Conservation (phyloP, 2,329 filamentous ascomycete species). For the Cytospora mali region DNA sequence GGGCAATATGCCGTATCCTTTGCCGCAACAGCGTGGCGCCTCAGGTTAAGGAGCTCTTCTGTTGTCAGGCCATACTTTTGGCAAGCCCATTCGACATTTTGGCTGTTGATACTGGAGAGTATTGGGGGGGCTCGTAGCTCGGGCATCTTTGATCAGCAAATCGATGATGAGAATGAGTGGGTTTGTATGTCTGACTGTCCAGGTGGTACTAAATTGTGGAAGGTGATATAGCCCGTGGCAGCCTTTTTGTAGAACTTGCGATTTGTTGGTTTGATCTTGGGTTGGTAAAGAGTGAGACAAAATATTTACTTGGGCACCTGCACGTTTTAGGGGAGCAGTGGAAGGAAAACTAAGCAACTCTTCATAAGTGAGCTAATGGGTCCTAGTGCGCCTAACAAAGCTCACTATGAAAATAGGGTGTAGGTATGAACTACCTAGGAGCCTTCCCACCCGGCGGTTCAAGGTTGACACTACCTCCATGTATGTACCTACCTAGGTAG, state of each 20-base stretch:
- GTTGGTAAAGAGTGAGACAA: neutral
- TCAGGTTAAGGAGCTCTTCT: conserved; percentile 67
- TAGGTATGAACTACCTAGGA: too few species aligned
- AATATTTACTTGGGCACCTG: too few species aligned
- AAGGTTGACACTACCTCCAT: too few species aligned
- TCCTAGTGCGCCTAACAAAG: neutral
- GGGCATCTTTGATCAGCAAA: conserved; percentile 21
- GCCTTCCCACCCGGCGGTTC: too few species aligned
- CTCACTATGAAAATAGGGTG: neutral
- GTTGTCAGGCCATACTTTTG: conserved; percentile 54
- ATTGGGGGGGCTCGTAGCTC: conserved; percentile 28
- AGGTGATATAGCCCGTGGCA: neutral
- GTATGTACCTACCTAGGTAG: neutral
- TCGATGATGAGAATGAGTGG: too few species aligned
- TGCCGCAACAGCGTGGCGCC: conserved; percentile 65
- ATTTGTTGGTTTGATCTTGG: neutral
- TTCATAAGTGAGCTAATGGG: neutral
- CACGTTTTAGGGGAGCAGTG: too few species aligned
- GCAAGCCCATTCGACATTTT: conserved; percentile 39
- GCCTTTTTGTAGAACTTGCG: neutral
- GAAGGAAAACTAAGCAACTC: neutral
- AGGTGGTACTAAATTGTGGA: neutral
- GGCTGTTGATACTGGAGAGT: conserved; percentile 32
- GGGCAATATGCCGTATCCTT: conserved; percentile 86
- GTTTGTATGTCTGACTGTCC: neutral